These are phyloP conservation scores for Blastobotrys parvus DNA, from an alignment of 805 yeast species.

Conservation along the genomic window DNA sequence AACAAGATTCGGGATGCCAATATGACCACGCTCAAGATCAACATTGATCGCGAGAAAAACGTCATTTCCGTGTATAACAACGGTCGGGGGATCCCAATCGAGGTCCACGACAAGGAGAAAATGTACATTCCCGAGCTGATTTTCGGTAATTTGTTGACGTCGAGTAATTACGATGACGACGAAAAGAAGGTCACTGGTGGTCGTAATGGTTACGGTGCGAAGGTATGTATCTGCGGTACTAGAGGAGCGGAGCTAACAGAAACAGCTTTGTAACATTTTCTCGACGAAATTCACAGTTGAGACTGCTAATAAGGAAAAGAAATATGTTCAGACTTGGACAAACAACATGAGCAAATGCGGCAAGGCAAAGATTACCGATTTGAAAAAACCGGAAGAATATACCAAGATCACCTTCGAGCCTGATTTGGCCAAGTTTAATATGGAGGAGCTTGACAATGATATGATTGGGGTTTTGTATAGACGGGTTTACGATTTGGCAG, in stretches of 20 bases:
- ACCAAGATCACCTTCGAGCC: conserved; percentile 87
- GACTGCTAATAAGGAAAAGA: conserved; percentile 67
- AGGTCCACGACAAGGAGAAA: conserved; percentile 81
- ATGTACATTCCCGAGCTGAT: conserved; percentile 94
- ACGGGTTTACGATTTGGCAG: conserved; percentile 93
- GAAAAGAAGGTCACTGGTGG: conserved; percentile 97
- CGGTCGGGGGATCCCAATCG: conserved; percentile 93
- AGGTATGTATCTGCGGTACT: no score
- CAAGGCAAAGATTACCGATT: conserved; percentile 60
- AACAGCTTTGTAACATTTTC: conserved; percentile 76
- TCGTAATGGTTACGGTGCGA: conserved; percentile 97
- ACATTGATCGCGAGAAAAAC: conserved; percentile 66
- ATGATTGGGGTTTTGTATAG: conserved; percentile 76
- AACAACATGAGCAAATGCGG: conserved; percentile 74
- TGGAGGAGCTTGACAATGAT: conserved; percentile 79
- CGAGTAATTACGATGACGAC: conserved; percentile 92
- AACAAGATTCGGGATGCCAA: conserved; percentile 90
- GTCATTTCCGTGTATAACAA: conserved; percentile 78
- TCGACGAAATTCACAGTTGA: conserved; percentile 80
- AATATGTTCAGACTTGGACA: conserved; percentile 78
- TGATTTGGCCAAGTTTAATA: conserved; percentile 73
- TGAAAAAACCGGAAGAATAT: conserved; percentile 54
- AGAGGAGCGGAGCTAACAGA: neutral
- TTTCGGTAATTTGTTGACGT: conserved; percentile 89
- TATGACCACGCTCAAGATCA: conserved; percentile 83